Evolutionary conservation across 345 rosid species (phyloP), one percentile per base, ranked within the genome.

Genomic region (Raphanus sativus): DNA sequence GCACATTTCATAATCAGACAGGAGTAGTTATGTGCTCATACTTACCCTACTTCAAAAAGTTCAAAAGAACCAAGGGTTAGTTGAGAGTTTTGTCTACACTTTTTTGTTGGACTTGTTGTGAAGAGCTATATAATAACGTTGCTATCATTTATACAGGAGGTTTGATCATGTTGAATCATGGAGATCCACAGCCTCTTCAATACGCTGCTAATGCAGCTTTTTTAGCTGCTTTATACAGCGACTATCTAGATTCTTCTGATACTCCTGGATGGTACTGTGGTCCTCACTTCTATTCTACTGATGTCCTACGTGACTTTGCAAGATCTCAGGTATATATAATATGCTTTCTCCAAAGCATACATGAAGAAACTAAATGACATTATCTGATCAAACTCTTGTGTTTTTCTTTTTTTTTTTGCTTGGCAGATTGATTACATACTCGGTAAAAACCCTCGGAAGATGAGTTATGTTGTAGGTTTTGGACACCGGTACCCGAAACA

Each of bases 211-310:
- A 90, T 81, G 96, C 98, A 7, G 98, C 98, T 62, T 95, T 88
- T 82, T 81, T 95, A 67, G 99, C 98, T 0, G 54, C 89, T 11
- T 56, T 90, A 28, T 95, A 33, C 70, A 88, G 90, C 74, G 99
- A 92, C 82, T 95, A 92, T 77, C 90, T 95, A 40, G 97, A 91
- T 10, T 97, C 98, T 76, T 88, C 94, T 17, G 93, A 88, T 82
- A 90, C 90, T 71, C 98, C 96, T 67, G 99, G 97, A 77, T 92
- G 97, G 98, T 91, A 88, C 60, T 90, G 97, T 76, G 98, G 98
- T 11, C 93, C 99, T 71, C 83, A 76, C 34, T 95, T 90, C 86
- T 95, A 85, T 76, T 73, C 87, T 40, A 84, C 85, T 28, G 79
- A 86, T 6, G 79, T 83, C 68, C 76, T 92, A 86, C 91, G 96